Evolutionary conservation across 2,329 filamentous ascomycete genomes (phyloP), one percentile per base, ranked within the genome.

Genomic region (Sarocladium kiliense): DNA sequence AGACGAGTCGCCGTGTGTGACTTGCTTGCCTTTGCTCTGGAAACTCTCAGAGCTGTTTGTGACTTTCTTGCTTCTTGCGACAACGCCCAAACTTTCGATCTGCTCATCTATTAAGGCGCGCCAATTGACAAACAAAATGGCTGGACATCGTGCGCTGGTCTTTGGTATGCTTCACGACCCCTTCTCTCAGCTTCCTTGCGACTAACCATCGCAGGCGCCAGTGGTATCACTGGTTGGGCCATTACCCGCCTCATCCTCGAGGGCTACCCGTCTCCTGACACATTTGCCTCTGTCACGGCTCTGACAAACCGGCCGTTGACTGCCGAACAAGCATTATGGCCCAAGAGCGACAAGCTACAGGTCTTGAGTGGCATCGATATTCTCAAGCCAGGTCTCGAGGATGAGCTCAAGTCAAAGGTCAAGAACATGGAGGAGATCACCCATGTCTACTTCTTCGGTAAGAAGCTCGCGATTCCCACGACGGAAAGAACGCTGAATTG

Each of bases 171-270:
- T 34, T 26, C 14, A 25, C 11, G 37, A 10, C 2, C 21, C 12
- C 44, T 32, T 12, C 6, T 41, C 21, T 19, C 9, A 3, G n/a
- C 1, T n/a, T 11, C 19, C 12, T 25, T 37, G 21, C 5, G 14
- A 44, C 58, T 62, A 18, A 63, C 30, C 47, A 12, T 67, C 37
- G 67, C 69, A 63, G 75, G 75, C 34, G 74, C 74, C 47, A 74
- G 72, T 58, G 76, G 75, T n/a, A 74, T 78, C 54, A 72, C 73
- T 2, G 76, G 76, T 36, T 79, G 76, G 76, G 71, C 76, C 6
- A 71, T 79, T 54, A 72, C 75, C 16, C 78, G 77, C 53, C 69
- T 74, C 54, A 73, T 78, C 37, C 64, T 78, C 12, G 63, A 73
- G 44, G 72, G 67, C 53, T 78, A 77, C 56, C 77, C 76, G 3